These are phyloP conservation scores for Verticillium nonalfalfae DNA, from an alignment of 2,329 filamentous ascomycete genomes.

Conservation along the genomic window DNA sequence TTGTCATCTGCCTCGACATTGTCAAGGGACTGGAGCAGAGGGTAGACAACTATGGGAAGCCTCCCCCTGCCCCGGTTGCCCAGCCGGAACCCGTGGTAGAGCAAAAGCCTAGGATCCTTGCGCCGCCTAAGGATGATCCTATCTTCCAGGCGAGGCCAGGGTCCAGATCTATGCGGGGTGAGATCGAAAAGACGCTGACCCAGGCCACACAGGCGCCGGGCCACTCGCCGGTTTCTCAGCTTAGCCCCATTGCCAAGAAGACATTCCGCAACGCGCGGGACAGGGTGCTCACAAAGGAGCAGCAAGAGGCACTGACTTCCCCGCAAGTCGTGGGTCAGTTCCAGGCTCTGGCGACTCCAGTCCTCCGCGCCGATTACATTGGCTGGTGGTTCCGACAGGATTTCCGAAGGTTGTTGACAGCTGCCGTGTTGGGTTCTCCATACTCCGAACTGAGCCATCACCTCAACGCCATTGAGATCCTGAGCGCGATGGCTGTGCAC, in stretches of 20 bases:
- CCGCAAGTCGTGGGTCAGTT: conserved; percentile 43
- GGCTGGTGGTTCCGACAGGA: conserved; percentile 66
- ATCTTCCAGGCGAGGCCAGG: conserved; percentile 34
- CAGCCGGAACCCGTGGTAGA: conserved; percentile 14
- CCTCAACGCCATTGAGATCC: conserved; percentile 63
- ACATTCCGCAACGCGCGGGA: conserved; percentile 40
- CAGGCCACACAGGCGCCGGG: conserved; percentile 40
- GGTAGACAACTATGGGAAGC: conserved; percentile 55
- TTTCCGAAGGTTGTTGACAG: conserved; percentile 57
- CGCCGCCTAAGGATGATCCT: conserved; percentile 36
- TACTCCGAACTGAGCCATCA: conserved; percentile 64
- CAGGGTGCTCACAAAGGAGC: conserved; percentile 42
- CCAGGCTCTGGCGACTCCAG: conserved; percentile 35
- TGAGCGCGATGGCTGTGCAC: conserved; percentile 63
- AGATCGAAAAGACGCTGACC: conserved; percentile 38
- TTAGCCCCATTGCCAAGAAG: conserved; percentile 45
- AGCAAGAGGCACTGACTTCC: conserved; percentile 45
- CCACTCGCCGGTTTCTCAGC: conserved; percentile 37
- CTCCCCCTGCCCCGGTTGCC: conserved; percentile 21
- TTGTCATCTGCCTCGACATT: conserved; percentile 60
- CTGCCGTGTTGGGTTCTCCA: conserved; percentile 67
- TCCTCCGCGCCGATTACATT: conserved; percentile 44
- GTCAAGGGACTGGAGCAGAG: conserved; percentile 62
- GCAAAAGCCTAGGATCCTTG: conserved; percentile 26
- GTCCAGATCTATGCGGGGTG: conserved; percentile 30